Base-by-base conservation (phyloP, 148 eudicot species). In the Arbutus unedo region DNA sequence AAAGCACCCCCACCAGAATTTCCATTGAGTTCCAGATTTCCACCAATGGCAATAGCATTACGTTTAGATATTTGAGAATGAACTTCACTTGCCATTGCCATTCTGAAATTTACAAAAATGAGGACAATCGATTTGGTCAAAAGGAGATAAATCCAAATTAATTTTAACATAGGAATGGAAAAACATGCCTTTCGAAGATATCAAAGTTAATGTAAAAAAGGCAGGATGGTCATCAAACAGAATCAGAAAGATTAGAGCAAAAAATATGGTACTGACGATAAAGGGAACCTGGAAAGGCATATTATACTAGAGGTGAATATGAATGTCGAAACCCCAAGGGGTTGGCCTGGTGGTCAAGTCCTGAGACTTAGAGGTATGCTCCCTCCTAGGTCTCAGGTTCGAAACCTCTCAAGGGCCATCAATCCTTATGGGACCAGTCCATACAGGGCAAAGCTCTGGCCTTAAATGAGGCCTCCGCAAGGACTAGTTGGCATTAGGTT, bases 71-170 rank as follows among this genome's bases (percentile, higher is more conserved):
- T 83, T 76, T 92, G 94, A 80, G 96, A 93, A 78, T 96, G 99
- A 60, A 92, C 93, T 90, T 96, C 96, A 84, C 93, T 96, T 38
- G 92, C 79, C 99, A 94, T 96, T 41, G 92, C 91, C 98, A 96
- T 94, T 81, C 99, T 96, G 90, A 31, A 85, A 88, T 82, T 85
- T 7, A 80, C 45, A 82, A 14, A 55, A 38, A 83, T 54, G 48
- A 79, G 71, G 8, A 81, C n/a, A 75, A 74, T 56, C 16, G 25
- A 62, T 11, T 82, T 64, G 74, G 57, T 51, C 21, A 64, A 79
- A 74, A 21, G n/a, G 41, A 70, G 21, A 16, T 31, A 56, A 6
- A 67, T 70, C 49, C 49, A 54, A 53, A 23, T 16, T n/a, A 68
- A 60, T 25, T 2, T 49, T 45, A 31, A 31, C 54, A 7, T 60